Base-by-base conservation (phyloP, 2,329 filamentous ascomycete genomes). In the Daldinia sp. region DNA sequence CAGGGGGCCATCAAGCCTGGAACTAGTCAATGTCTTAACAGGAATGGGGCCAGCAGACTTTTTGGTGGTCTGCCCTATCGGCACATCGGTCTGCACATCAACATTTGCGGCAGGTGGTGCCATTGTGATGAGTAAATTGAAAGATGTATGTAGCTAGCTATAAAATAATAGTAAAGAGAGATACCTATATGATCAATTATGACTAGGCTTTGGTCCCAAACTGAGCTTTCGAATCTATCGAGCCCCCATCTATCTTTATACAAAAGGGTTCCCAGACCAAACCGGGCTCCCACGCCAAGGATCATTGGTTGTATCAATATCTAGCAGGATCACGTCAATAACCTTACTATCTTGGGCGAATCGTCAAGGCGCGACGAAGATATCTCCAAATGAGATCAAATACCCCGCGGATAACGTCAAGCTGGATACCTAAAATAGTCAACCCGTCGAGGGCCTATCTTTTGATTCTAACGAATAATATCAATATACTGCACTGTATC, bases 1-100 rank as follows among this genome's bases (percentile, higher is more conserved):
- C 53, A 82, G 72, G 17, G 79, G 77, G 53, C 65, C 67, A 77
- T 25, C 56, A 11, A 70, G 72, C 80, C 43, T 79, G 78, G 70
- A 80, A 78, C 17, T 66, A 76, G n/a, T 77, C 80, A 51, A 81
- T 76, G 27, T 71, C 30, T 58, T 64, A 10, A 59, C 19, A 2
- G 58, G 62, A 2, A 55, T 34, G 17, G 61, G 23, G 9, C 52
- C 51, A 19, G 50, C 27, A 21, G 56, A 62, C 51, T 67, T 67
- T 52, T 65, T 62, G 17, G 32, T 43, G 27, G 29, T 34, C 34
- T 60, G 58, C 10, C 39, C 52, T 25, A 45, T 43, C 21, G 43
- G 30, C 27, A 29, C 41, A 6, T 58, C 49, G 13, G 64, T 55
- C 35, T 65, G 51, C 8, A 67, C 55, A 10, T 67, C 64, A 30